Base-by-base conservation (phyloP, 495 filamentous ascomycete genomes). In the Aspergillus bridgeri region DNA sequence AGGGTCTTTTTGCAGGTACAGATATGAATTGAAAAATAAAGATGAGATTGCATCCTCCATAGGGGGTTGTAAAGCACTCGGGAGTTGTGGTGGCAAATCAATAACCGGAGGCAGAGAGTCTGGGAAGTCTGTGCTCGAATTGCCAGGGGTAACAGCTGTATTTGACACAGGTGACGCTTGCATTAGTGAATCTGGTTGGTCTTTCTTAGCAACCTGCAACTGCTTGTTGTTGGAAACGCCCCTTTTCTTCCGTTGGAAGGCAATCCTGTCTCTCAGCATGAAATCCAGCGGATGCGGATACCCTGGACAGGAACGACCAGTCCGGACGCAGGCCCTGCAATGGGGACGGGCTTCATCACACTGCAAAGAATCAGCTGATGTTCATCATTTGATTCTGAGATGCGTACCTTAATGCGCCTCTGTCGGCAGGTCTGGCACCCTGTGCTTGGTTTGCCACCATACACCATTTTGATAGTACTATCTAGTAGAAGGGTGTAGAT, bases 201-300 rank as follows among this genome's bases (percentile, higher is more conserved):
- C 29, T 11, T 52, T 22, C 15, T 24, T 50, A 8, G 48, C 18
- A 19, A 38, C 33, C 9, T 51, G 27, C 20, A 25, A 1, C 24
- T 13, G 17, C 1, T 20, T 50, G 18, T 11, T 46, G 27, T 21
- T 43, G 19, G 62, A 48, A 52, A 46, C 43, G 19, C 49, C 50
- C 58, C 51, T 62, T 64, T 81, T 74, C 48, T 78, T 76, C 48
- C 82, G 82, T 4, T 82, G 81, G 2, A 83, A 80, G 49, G 79
- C 69, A n/a, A 83, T 88, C 59, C 87, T 83, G 63, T 87, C 84
- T 42, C 87, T 79, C 48, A 88, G 79, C 50, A 89, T 76, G 13
- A 90, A 66, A 64, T 90, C 87, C 57, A 90, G 86, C 19, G 86
- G 83, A 62, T 87, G 78, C 56, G 78, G 78, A 66, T 89, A 89